Evolutionary conservation across 208 protist genomes (phyloP).

Genomic region (Tritrichomonas foetus): DNA sequence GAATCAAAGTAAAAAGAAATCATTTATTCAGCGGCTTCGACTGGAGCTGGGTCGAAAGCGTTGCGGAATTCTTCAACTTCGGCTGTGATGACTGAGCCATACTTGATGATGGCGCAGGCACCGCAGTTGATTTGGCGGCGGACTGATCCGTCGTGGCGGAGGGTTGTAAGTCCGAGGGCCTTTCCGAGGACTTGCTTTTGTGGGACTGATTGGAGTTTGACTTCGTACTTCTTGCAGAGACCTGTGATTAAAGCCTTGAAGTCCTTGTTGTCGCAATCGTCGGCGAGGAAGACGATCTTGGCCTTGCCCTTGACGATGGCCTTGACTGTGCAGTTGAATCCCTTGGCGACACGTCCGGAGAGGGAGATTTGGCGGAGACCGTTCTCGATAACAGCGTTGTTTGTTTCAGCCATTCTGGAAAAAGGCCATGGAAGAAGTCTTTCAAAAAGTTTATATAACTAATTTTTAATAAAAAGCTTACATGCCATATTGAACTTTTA

Average conservation of each 20-base stretch:
- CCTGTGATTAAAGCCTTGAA: neutral
- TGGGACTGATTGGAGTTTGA: neutral
- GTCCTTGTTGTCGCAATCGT: conserved; percentile 13
- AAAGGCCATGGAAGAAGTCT: too few relatives aligned
- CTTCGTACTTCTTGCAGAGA: neutral
- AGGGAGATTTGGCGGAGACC: conserved; percentile 12
- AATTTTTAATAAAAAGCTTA: too few relatives aligned
- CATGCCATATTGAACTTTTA: too few relatives aligned
- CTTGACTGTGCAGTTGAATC: conserved; percentile 27
- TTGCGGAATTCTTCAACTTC: neutral
- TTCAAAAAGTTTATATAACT: too few relatives aligned
- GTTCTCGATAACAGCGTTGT: neutral
- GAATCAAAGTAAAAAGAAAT: too few relatives aligned
- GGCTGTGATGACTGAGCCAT: neutral
- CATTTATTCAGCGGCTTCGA: too few relatives aligned
- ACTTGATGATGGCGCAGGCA: conserved; percentile 11
- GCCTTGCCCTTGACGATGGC: conserved; percentile 19
- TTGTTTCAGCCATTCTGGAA: too few relatives aligned
- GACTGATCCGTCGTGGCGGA: neutral
- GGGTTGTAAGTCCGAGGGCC: neutral
- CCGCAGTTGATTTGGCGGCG: conserved; percentile 37
- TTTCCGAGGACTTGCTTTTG: neutral
- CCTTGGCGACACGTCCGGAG: neutral
- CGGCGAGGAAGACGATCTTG: neutral
- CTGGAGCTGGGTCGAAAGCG: conserved; percentile 5